Evolutionary conservation across 495 filamentous ascomycete species (phyloP).

Genomic region (Elasticomyces elasticus): DNA sequence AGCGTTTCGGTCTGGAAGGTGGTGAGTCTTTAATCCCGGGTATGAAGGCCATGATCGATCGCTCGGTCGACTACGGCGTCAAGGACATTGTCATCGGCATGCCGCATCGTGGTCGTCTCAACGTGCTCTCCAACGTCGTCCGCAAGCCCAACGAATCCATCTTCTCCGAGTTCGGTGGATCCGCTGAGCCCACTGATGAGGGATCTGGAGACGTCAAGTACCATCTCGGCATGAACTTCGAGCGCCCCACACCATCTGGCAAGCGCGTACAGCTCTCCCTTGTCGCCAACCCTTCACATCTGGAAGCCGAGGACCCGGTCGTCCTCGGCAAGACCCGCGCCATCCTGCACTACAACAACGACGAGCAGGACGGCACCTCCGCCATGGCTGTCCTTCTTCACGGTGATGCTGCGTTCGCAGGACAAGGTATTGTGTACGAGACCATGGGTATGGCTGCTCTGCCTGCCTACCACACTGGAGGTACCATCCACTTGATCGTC

Average conservation of each 20-base stretch:
- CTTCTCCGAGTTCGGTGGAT: constrained; percentile 94
- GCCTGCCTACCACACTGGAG: constrained; percentile 90
- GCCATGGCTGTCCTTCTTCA: constrained; percentile 95
- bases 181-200: constrained; percentile 79
- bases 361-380: constrained; percentile 73
- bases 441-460: constrained; percentile 95
- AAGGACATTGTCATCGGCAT: constrained; percentile 99
- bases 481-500: constrained; percentile 92
- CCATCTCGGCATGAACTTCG: constrained; percentile 99
- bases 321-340: constrained; percentile 94
- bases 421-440: constrained; percentile 94
- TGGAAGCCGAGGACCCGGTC: constrained; percentile 96
- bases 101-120: constrained; percentile 97
- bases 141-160: constrained; percentile 98
- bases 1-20: constrained; percentile 95
- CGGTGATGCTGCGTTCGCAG: constrained; percentile 94
- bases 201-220: constrained; percentile 99
- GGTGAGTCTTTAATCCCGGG: constrained; percentile 93
- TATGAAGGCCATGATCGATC: constrained; percentile 98
- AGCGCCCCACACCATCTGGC: constrained; percentile 93
- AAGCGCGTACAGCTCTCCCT: constrained; percentile 97
- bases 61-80: constrained; percentile 93
- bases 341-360: constrained; percentile 97
- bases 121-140: constrained; percentile 96
- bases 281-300: constrained; percentile 95